These are phyloP conservation scores for Botryococcus braunii DNA, from an alignment of 163 green algal genomes.

Conservation along the genomic window DNA sequence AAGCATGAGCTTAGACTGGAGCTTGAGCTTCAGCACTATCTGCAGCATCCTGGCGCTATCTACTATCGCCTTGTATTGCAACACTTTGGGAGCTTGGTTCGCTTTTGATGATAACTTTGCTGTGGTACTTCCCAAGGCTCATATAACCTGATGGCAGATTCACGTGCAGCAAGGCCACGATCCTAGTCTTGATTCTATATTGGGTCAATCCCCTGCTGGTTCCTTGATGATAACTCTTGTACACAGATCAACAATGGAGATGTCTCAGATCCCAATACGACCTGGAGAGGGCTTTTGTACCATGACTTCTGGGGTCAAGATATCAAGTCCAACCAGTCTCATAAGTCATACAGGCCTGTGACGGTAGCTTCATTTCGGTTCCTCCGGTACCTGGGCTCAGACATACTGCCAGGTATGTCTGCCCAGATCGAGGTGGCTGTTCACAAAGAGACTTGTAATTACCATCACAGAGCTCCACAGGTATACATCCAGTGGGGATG, in stretches of 20 bases:
- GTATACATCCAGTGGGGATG: no score
- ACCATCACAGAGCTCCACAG: background rate
- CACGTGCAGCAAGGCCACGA: background rate
- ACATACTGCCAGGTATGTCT: constrained; percentile 9
- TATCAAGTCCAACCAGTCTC: constrained; percentile 43
- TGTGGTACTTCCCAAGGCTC: constrained; percentile 28
- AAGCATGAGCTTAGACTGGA: no score
- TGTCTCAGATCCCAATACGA: constrained; percentile 29
- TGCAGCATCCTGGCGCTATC: no score
- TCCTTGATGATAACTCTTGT: background rate
- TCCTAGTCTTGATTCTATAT: background rate
- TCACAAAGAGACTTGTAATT: background rate
- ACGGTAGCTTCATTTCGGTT: constrained; percentile 49
- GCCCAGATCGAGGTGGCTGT: background rate
- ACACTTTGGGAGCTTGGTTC: constrained; percentile 48
- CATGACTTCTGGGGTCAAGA: constrained; percentile 70
- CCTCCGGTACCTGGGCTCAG: background rate
- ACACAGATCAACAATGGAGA: constrained; percentile 53
- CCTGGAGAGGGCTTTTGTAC: constrained; percentile 25
- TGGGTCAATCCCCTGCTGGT: background rate
- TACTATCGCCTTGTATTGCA: no score
- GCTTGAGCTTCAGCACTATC: no score
- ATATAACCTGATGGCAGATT: background rate
- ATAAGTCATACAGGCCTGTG: constrained; percentile 72
- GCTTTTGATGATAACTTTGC: constrained; percentile 65